Base-by-base conservation (phyloP, 441 rosid genomes). In the Populus hybrid region DNA sequence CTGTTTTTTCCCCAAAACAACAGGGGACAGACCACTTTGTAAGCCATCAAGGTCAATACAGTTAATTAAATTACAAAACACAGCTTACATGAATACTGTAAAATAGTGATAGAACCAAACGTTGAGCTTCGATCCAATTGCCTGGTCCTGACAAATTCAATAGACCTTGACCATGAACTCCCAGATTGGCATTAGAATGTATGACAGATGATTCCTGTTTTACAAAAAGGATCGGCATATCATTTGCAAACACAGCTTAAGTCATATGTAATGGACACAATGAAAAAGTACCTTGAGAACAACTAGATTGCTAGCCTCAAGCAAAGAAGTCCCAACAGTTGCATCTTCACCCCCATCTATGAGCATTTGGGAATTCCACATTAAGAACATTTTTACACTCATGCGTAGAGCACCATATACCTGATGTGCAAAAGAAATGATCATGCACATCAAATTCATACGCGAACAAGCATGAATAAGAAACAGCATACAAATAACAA, bases 361-460 rank as follows among this genome's bases (percentile, higher is more conserved):
- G 76, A 90, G 85, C 94, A 97, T 86, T 86, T 93, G 77, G 59
- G 99, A 94, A 78, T 97, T 94, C 98, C 97, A 94, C 99, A 97
- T 94, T 88, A 97, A 88, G 89, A 91, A 91, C 87, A 97, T 94
- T 84, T 97, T 97, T 64, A 94, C 99, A 75, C 92, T 87, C 99
- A 97, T 97, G 35, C 99, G 94, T 78, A 97, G 84, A 71, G 99
- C 99, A 68, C 99, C 99, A 85, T 94, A 97, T 69, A 97, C 97
- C 99, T 97, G 84, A 77, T 34, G 59, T 21, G 28, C 16, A 20
- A 10, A 74, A 74, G 72, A 11, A 65, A 28, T 10, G 63, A 80
- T 75, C 75, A 82, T 50, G 73, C 67, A 67, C 40, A 72, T 68
- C 26, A 40, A 67, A 78, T 74, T 46, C 74, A 78, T 70, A 80